Evolutionary conservation across 495 filamentous ascomycete genomes (phyloP).

Genomic region (Pyronema omphalodes): DNA sequence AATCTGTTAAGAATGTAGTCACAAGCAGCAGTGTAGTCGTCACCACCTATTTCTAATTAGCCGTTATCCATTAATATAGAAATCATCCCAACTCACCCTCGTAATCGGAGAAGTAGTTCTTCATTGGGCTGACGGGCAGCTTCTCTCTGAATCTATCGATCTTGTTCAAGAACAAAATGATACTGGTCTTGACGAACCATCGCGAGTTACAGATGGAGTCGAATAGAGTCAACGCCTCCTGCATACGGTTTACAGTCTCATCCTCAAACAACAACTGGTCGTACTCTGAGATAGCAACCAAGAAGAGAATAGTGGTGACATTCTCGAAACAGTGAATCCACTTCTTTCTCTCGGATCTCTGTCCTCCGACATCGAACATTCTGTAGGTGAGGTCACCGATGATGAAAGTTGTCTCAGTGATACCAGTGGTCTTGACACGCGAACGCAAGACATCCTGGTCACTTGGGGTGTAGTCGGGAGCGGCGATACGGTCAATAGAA

Average conservation of each 20-base stretch:
- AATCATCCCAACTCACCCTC: conserved; percentile 35
- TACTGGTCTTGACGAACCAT: conserved; percentile 98
- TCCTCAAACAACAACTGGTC: conserved; percentile 97
- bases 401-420: conserved; percentile 96
- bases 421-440: conserved; percentile 97
- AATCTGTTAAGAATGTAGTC: conserved; percentile 97
- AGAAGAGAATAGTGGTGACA: conserved; percentile 93
- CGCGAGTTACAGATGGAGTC: conserved; percentile 98
- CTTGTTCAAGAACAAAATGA: conserved; percentile 99
- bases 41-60: conserved; percentile 40
- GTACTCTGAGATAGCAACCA: conserved; percentile 98
- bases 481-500: conserved; percentile 78
- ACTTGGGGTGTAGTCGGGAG: conserved; percentile 84
- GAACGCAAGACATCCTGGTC: conserved; percentile 96
- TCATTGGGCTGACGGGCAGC: conserved; percentile 96
- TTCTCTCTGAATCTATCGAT: conserved; percentile 99
- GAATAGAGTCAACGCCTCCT: conserved; percentile 92
- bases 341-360: conserved; percentile 98
- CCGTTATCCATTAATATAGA: conserved; percentile 9
- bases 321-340: conserved; percentile 99
- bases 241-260: conserved; percentile 93
- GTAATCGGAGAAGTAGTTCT: conserved; percentile 99
- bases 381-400: conserved; percentile 94
- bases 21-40: conserved; percentile 81
- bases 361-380: conserved; percentile 99